phyloP scores from a whole-genome alignment of 345 rosid species.

The Nephelium lappaceum region DNA sequence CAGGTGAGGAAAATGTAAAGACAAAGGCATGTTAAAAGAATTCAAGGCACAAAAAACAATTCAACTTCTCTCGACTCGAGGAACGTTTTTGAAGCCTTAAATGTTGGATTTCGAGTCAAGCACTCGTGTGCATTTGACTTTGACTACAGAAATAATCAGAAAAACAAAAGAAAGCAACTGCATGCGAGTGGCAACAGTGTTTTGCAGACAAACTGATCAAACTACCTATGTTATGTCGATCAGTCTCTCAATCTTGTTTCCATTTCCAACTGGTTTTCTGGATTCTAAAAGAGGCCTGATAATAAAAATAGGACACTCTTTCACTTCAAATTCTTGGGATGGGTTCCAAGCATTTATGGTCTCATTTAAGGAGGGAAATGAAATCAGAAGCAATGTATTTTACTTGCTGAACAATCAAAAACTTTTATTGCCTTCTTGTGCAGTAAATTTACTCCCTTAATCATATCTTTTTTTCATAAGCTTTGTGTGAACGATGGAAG shows the following conservation, averaged over 20 bases:
- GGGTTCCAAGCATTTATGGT: conserved; percentile 37
- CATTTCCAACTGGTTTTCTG: conserved; percentile 28
- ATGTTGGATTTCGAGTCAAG: conserved; percentile 33
- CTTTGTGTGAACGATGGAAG: conserved; percentile 38
- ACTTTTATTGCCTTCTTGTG: neutral
- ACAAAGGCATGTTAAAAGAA: neutral
- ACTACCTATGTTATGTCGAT: conserved; percentile 12
- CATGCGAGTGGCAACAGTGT: neutral
- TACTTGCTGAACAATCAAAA: conserved; percentile 15
- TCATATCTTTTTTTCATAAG: conserved; percentile 12
- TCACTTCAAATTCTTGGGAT: conserved; percentile 27
- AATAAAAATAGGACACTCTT: neutral
- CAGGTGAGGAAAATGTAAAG: neutral
- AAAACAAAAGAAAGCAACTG: neutral
- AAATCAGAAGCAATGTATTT: conserved; percentile 18
- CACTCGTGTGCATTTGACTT: conserved; percentile 58
- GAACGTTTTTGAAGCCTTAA: conserved; percentile 53
- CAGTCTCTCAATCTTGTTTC: conserved; percentile 2
- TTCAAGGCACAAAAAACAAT: conserved; percentile 25
- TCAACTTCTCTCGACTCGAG: conserved; percentile 45
- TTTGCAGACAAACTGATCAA: conserved; percentile 20
- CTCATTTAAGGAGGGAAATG: conserved; percentile 5
- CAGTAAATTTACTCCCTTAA: neutral
- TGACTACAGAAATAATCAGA: conserved; percentile 23
- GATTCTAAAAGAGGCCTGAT: conserved; percentile 26